Evolutionary conservation across 768 basidiomycete species (phyloP).

Genomic region (Auricularia auricula-judae): DNA sequence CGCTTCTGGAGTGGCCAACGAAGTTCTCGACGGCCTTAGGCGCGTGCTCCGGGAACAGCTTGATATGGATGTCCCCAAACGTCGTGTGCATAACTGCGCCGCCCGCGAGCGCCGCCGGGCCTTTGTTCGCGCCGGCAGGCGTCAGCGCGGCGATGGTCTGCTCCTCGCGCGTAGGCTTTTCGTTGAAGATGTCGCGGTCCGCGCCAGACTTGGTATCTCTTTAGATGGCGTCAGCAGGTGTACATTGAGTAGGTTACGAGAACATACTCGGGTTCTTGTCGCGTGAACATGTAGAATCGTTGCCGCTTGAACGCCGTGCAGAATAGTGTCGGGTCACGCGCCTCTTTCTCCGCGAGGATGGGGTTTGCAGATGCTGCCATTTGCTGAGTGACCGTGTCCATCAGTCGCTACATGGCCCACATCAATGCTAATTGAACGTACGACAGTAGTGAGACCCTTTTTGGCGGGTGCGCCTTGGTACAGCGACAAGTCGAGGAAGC

Average conservation of each 20-base stretch:
- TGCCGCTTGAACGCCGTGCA: slow-evolving; percentile 88
- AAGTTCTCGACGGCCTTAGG: slow-evolving; percentile 98
- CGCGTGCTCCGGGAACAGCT: slow-evolving; percentile 81
- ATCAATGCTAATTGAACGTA: slow-evolving; percentile 25
- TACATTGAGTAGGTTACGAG: neutral
- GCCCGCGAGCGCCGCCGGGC: slow-evolving; percentile 64
- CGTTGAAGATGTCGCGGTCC: slow-evolving; percentile 97
- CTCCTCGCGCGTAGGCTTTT: slow-evolving; percentile 92
- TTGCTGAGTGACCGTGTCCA: slow-evolving; percentile 34
- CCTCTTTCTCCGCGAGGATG: slow-evolving; percentile 74
- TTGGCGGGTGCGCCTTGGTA: slow-evolving; percentile 94
- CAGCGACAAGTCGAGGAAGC: slow-evolving; percentile 78
- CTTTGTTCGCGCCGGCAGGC: slow-evolving; percentile 29
- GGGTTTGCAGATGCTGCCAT: slow-evolving; percentile 97
- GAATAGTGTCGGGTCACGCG: slow-evolving; percentile 83
- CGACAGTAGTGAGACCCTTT: slow-evolving; percentile 71
- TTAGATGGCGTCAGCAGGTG: neutral
- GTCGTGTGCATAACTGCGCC: slow-evolving; percentile 91
- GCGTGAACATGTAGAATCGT: slow-evolving; percentile 91
- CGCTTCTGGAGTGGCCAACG: slow-evolving; percentile 78
- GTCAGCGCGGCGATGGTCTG: slow-evolving; percentile 71
- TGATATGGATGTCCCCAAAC: slow-evolving; percentile 83
- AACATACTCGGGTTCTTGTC: slow-evolving; percentile 78
- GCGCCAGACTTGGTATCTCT: slow-evolving; percentile 72
- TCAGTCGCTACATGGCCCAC: neutral